Evolutionary conservation across 1,139 yeast genomes (phyloP), one percentile per base, ranked within the genome.

Genomic region (Candida buenavistaensis): DNA sequence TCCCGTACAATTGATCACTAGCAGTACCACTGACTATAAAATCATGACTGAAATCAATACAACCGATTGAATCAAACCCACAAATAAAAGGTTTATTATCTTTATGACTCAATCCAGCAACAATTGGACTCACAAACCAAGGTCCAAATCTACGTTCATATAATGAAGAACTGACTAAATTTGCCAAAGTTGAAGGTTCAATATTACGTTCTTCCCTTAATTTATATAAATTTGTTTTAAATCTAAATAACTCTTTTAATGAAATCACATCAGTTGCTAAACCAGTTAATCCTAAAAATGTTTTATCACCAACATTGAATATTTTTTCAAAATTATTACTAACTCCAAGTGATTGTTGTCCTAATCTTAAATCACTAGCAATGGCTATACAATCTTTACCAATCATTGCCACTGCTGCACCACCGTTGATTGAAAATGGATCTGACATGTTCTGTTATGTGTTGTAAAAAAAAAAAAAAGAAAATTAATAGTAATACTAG

Each of bases 321-420:
- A 94, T 73, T 69, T 92, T 92, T 55, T 92, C 97, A 59, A 94
- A 94, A 55, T 89, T 83, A 60, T 89, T 89, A 33, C 96, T 74
- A 36, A 94, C 81, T 38, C 97, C 97, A 28, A 92, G 73, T 6
- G 97, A 87, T 62, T 92, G 98, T 59, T 81, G 81, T 22, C 99
- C 99, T 46, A 94, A 72, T 54, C 98, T 81, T 54, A 92, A 71
- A 64, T 94, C 99, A 52, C 94, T 82, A 11, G 97, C 99, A 52
- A 94, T 90, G 30, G 98, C 98, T 41, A 94, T 89, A 68, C 99
- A 94, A 51, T 89, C 97, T 58, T 94, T 90, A 50, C 99, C 99
- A 16, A 84, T 83, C 99, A 94, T 94, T 48, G 98, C 98, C 26
- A 94, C 95, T 41, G 96, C 96, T 41, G 96, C 77, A 64, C 99